phyloP scores from a whole-genome alignment of 2,329 filamentous ascomycete genomes.

The Cadophora gregata region DNA sequence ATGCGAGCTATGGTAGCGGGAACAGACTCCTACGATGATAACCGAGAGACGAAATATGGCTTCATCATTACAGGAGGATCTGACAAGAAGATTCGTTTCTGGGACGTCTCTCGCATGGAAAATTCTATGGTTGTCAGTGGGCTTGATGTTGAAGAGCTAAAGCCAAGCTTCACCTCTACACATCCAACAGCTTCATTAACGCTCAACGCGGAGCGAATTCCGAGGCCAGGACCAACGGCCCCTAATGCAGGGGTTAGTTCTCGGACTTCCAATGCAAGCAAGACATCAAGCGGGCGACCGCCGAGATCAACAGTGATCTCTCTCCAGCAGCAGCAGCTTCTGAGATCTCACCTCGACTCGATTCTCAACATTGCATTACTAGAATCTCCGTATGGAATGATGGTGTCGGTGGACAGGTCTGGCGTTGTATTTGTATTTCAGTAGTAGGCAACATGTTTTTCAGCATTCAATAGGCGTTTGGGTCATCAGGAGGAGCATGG shows the following conservation, averaged over 20 bases:
- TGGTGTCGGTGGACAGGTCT: constrained; percentile 85
- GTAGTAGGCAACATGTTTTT: constrained; percentile 33
- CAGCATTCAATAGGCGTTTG: constrained; percentile 30
- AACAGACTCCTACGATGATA: constrained; percentile 71
- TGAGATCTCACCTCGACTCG: constrained; percentile 86
- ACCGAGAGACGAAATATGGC: constrained; percentile 75
- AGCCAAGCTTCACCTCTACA: constrained; percentile 72
- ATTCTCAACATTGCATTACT: constrained; percentile 88
- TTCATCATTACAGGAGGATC: constrained; percentile 88
- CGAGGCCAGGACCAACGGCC: constrained; percentile 39
- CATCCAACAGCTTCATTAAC: constrained; percentile 68
- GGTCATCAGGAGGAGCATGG: constrained; percentile 12
- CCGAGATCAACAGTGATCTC: constrained; percentile 85
- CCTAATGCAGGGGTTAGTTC: constrained; percentile 43
- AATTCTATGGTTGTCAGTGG: constrained; percentile 83
- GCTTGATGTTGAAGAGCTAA: constrained; percentile 69
- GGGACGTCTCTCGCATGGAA: constrained; percentile 83
- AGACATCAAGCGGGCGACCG: constrained; percentile 50
- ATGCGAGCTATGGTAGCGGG: constrained; percentile 78
- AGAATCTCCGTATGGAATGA: constrained; percentile 91
- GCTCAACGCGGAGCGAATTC: constrained; percentile 64
- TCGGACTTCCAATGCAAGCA: constrained; percentile 39
- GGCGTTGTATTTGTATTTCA: constrained; percentile 86
- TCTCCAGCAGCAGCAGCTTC: constrained; percentile 82
- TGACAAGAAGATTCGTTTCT: constrained; percentile 91